Percentiles rank a stretch among this genome's conserved stretches.
Evolutionary conservation across 1,284 basidiomycete species (phyloP).

Genomic region (Trichosporon sp.): DNA sequence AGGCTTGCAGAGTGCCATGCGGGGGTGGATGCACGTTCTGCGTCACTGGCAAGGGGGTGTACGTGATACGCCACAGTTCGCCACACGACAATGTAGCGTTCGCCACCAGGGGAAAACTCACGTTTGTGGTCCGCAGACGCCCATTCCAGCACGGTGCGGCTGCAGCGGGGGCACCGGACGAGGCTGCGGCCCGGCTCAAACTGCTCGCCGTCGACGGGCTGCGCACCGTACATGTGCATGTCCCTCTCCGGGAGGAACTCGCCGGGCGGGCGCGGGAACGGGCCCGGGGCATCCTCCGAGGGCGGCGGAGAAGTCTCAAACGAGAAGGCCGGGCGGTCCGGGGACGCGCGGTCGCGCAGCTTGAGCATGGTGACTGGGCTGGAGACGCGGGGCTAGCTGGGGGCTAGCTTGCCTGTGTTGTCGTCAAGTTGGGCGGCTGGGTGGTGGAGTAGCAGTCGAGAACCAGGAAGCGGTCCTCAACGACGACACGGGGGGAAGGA

Average conservation of each 20-base stretch:
- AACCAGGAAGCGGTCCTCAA: neutral
- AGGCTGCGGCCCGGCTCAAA: conserved; percentile 60
- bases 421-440: neutral
- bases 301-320: conserved; percentile 24
- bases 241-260: conserved; percentile 75
- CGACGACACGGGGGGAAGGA: neutral
- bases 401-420: neutral
- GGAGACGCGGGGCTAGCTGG: neutral
- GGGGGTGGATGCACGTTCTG: neutral
- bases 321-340: conserved; percentile 34
- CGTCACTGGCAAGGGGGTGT: neutral
- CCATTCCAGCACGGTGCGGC: conserved; percentile 68
- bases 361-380: conserved; percentile 28
- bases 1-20: neutral
- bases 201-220: conserved; percentile 56
- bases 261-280: conserved; percentile 58
- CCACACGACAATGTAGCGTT: neutral
- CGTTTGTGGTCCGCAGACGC: conserved; percentile 70
- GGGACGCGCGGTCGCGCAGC: conserved; percentile 25
- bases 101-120: conserved; percentile 46
- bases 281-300: conserved; percentile 8
- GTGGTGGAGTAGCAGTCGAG: neutral
- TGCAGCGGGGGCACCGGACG: conserved; percentile 70
- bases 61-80: neutral
- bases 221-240: conserved; percentile 78